Base-by-base conservation (phyloP, 352 stramenopile genomes). In the Phytopythium litorale region DNA sequence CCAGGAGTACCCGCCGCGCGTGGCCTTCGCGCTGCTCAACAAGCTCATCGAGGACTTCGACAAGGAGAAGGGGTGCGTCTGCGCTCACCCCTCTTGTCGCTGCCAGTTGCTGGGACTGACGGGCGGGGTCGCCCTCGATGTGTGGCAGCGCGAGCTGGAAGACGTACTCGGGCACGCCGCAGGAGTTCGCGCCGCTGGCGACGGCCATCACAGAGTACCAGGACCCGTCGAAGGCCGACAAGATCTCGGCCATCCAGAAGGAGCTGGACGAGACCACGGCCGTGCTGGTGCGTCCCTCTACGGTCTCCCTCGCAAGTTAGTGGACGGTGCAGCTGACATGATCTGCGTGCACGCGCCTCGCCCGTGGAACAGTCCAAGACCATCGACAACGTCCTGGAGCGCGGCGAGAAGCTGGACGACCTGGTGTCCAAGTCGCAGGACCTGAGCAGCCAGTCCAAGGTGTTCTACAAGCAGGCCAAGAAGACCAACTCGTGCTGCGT, bases 391-490 rank as follows among this genome's bases (percentile, higher is more conserved):
- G 97, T 99, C 45, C 88, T 99, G 64, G 96, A 99, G 66, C 88
- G 98, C 61, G 97, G 97, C 37, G 97, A 99, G 66, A 99, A 99
- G 71, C 87, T 99, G 58, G 97, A 99, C 78, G 97, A 98, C 67
- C 84, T 99, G 18, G 98, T 99, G 54, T 97, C 98, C 68, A 98
- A 98, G 70, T 99, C 92, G 64, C 94, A 99, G 74, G 97, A 99
- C 72, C 82, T 99, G 62, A 98, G 89, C 67, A 94, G 85, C 66
- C 97, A 99, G 79, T 99, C 94, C 56, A 99, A 99, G 86, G 97
- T 99, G 78, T 99, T 99, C 80, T 99, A 99, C 90, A 99, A 98
- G 74, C 94, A 99, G 70, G 97, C 98, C 33, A 98, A 98, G 78
- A 98, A 99, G 84, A 99, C 97, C 65, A 99, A 99, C 84, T 96